Conservation (phyloP, 2,329 filamentous ascomycete genomes). For the Cadophora gregata region DNA sequence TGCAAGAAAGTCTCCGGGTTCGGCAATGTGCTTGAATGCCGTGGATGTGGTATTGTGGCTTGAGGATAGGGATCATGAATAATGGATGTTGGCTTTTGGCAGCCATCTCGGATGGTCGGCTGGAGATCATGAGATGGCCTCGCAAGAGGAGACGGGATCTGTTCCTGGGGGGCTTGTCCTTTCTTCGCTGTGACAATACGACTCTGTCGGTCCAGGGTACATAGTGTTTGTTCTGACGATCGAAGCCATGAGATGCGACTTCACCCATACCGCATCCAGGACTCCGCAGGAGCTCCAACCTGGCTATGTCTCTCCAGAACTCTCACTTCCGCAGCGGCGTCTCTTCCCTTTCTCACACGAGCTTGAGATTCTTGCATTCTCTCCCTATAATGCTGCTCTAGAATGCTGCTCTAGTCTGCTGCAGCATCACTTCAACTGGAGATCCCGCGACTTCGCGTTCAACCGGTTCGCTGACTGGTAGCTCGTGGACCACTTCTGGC, state of each 20-base stretch:
- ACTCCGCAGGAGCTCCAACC: background rate
- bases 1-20: background rate
- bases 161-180: background rate
- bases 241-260: background rate
- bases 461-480: constrained; percentile 11
- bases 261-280: background rate
- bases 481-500: constrained; percentile 13
- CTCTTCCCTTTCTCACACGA: background rate
- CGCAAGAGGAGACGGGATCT: background rate
- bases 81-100: background rate
- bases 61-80: background rate
- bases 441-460: constrained; percentile 6
- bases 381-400: constrained; percentile 15
- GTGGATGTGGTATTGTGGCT: background rate
- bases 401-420: constrained; percentile 18
- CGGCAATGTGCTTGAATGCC: background rate
- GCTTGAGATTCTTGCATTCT: background rate
- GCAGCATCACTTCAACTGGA: constrained; percentile 17
- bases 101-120: background rate
- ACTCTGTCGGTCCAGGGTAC: background rate
- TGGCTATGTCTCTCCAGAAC: background rate
- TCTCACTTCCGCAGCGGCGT: background rate
- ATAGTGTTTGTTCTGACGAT: background rate
- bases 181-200: background rate
- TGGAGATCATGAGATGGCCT: background rate